Evolutionary conservation across 1,284 basidiomycete species (phyloP), one percentile per base, ranked within the genome.

Genomic region (Sphagnurus paluster): DNA sequence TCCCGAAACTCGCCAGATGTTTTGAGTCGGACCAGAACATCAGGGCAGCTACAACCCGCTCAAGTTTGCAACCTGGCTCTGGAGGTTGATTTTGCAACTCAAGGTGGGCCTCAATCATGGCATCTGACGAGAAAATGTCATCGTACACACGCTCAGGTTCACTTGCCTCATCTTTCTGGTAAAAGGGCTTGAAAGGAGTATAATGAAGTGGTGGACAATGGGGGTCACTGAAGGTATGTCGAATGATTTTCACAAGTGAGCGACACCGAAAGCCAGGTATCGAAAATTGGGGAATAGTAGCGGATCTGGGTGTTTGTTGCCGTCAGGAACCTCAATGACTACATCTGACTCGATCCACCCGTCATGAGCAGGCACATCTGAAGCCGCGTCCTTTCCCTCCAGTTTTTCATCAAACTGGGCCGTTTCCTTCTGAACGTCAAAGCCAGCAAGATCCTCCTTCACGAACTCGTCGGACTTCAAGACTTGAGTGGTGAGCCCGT

Each of bases 51-150:
- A 46, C 26, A 2, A 35, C 23, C 4, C 20, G 34, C 13, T 38
- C 34, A 10, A 62, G 43, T 1, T 42, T 52, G 20, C 57, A 62
- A 3, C 50, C 54, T 2, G 49, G 33, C 10, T 55, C 53, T 0
- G 0, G 36, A 2, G 49, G 53, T 4, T 36, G 14, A 2, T 41
- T 8, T 9, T 56, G 52, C 14, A 67, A 32, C 1, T 47, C 49
- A 1, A 40, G 42, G 26, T 69, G 55, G 4, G 56, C 61, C 0
- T 55, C 30, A 1, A 63, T 26, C 50, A 62, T 60, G 0, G 58
- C 57, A 52, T 57, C 44, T 0, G 63, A 60, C 0, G 56, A 53
- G 25, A 63, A 71, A 0, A 68, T 10, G 26, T 70, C 66, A 6
- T 53, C 57, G 19, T 58, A 56, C 1, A 68, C 17, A 0, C 51